Conservation (phyloP, 495 filamentous ascomycete genomes). For the Chlorociboria aeruginascens region DNA sequence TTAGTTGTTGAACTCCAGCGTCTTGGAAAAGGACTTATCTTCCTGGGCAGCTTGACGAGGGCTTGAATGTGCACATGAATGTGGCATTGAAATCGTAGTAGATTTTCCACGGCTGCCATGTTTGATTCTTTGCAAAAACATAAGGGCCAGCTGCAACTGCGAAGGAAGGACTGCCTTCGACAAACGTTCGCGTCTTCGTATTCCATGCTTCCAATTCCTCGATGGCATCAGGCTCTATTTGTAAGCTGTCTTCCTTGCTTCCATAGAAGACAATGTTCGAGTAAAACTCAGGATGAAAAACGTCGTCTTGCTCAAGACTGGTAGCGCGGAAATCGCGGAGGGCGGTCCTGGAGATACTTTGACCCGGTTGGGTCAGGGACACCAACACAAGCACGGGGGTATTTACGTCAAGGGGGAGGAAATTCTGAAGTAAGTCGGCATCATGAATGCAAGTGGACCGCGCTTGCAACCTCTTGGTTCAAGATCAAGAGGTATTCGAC, state of each 20-base stretch:
- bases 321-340: conserved; percentile 2
- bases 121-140: neutral
- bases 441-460: neutral
- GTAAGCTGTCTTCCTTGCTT: neutral
- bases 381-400: neutral
- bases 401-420: neutral
- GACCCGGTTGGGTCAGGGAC: neutral
- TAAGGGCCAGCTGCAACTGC: neutral
- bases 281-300: conserved; percentile 1
- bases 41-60: too few species aligned
- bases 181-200: neutral
- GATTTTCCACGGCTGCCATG: neutral
- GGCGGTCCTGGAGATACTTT: conserved; percentile 1
- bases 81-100: conserved; percentile 2
- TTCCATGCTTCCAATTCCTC: conserved; percentile 1
- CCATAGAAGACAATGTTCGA: conserved; percentile 4
- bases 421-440: neutral
- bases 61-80: conserved; percentile 1
- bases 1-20: conserved; percentile 3
- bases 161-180: neutral
- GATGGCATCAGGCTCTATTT: neutral
- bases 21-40: too few species aligned
- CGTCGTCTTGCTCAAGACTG: conserved; percentile 1
- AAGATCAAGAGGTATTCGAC: conserved; percentile 1
- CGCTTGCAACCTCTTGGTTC: neutral